Evolutionary conservation across 2,329 filamentous ascomycete genomes (phyloP), one percentile per base, ranked within the genome.

Genomic region (Neopestalotiopsis sp.): DNA sequence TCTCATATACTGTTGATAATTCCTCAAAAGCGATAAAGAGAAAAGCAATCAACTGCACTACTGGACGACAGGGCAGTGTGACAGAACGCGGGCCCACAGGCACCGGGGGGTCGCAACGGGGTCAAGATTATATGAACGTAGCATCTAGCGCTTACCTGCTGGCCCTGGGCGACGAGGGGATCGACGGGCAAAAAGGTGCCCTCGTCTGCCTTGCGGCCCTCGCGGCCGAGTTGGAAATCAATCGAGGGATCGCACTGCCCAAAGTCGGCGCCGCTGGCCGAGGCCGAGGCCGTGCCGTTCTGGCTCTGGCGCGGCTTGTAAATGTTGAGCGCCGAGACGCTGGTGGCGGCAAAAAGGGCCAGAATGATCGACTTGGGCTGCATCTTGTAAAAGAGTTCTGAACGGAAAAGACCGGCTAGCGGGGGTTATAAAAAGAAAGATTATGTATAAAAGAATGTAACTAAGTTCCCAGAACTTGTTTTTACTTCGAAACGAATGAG

Each of bases 121-220:
- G 10, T 28, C 28, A 13, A 45, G 24, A 34, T 58, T 84, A 53
- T n/a, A 53, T 53, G 45, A n/a, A 53, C 20, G 45, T 53, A n/a
- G 45, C 45, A 53, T 53, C 45, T 53, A 53, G 45, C 45, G 45
- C 45, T 53, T 53, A 53, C 45, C 45, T 62, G 77, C 77, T 89
- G 87, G 59, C 87, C 87, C 75, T 87, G 77, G 72, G 85, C 85
- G 45, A 89, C 84, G 7, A 86, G 74, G 6, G 85, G 77, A 75
- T 90, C 88, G 20, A 81, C 83, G 58, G 89, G 86, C 72, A 88
- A 82, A 84, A 90, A 91, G 59, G 88, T 89, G 74, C 84, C 86
- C 76, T 89, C 88, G 64, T 79, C 79, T 34, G 82, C 79, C 9
- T 81, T 76, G 67, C 88, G 87, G 20, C 84, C 84, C 63, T 80